These are phyloP conservation scores for Geotrichum candidum DNA, from an alignment of 1,139 yeast genomes.

Conservation along the genomic window DNA sequence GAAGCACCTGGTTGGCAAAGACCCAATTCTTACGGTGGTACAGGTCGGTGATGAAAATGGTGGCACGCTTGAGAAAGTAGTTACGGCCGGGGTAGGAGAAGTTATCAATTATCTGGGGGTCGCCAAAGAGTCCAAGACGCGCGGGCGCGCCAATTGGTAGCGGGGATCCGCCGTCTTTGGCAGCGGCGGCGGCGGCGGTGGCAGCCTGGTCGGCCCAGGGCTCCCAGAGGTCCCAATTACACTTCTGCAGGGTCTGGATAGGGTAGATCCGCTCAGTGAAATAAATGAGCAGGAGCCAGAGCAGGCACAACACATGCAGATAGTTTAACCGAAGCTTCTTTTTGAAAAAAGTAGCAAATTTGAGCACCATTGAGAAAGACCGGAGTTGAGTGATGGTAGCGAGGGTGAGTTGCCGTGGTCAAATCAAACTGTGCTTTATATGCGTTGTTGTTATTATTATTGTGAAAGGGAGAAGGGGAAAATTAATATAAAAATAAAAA, in stretches of 20 bases:
- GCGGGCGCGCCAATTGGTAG: not conserved
- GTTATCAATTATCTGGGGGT: constrained; percentile 85
- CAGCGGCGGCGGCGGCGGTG: not conserved
- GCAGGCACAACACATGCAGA: constrained; percentile 24
- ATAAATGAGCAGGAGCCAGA: constrained; percentile 50
- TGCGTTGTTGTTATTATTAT: too few relatives aligned
- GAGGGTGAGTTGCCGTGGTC: not conserved
- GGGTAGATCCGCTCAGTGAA: constrained; percentile 60
- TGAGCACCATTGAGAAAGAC: not conserved
- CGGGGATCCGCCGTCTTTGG: not conserved
- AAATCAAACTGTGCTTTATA: not conserved
- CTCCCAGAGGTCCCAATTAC: constrained; percentile 67
- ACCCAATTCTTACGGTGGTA: constrained; percentile 75
- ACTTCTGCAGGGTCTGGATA: constrained; percentile 41
- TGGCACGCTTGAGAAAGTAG: constrained; percentile 29
- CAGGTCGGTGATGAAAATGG: constrained; percentile 53
- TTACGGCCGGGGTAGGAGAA: constrained; percentile 50
- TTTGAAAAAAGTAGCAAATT: not conserved
- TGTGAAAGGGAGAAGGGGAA: not conserved
- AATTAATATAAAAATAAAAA: not conserved
- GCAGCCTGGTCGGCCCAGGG: constrained; percentile 30
- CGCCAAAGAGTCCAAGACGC: constrained; percentile 71
- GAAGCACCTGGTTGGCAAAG: constrained; percentile 49
- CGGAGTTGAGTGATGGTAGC: not conserved
- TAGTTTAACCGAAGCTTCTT: constrained; percentile 4